phyloP scores from a whole-genome alignment of 768 basidiomycete genomes.

The Kwoniella newhampshirensis region DNA sequence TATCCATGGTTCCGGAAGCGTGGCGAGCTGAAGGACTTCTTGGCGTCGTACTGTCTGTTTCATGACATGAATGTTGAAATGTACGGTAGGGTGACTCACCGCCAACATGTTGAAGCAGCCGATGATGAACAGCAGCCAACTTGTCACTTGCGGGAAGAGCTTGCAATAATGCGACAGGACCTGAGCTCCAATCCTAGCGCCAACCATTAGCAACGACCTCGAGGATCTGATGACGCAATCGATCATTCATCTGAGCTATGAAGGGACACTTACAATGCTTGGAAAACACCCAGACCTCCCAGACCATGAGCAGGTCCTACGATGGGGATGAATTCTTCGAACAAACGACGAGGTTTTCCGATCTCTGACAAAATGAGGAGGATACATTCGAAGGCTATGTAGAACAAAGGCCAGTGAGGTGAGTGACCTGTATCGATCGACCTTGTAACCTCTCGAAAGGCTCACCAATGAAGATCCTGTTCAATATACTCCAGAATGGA shows the following conservation, averaged over 20 bases:
- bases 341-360: conserved; percentile 68
- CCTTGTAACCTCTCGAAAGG: background rate
- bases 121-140: conserved; percentile 85
- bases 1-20: conserved; percentile 67
- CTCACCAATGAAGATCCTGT: conserved; percentile 72
- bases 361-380: conserved; percentile 79
- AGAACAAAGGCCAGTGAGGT: no score
- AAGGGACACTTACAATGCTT: conserved; percentile 66
- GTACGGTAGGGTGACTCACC: conserved; percentile 34
- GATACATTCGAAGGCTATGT: conserved; percentile 67
- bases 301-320: conserved; percentile 80
- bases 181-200: conserved; percentile 58
- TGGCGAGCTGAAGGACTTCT: conserved; percentile 25
- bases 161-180: conserved; percentile 68
- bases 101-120: conserved; percentile 82
- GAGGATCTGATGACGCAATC: background rate
- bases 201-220: background rate
- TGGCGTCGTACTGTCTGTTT: no score
- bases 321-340: conserved; percentile 80
- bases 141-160: conserved; percentile 82
- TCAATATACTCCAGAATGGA: conserved; percentile 85
- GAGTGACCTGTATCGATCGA: background rate
- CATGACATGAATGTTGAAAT: no score
- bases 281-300: conserved; percentile 81
- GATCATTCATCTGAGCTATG: background rate